Evolutionary conservation across 176 grass and related monocot species (phyloP), one percentile per base, ranked within the genome.

Genomic region (Neostapfia colusana): DNA sequence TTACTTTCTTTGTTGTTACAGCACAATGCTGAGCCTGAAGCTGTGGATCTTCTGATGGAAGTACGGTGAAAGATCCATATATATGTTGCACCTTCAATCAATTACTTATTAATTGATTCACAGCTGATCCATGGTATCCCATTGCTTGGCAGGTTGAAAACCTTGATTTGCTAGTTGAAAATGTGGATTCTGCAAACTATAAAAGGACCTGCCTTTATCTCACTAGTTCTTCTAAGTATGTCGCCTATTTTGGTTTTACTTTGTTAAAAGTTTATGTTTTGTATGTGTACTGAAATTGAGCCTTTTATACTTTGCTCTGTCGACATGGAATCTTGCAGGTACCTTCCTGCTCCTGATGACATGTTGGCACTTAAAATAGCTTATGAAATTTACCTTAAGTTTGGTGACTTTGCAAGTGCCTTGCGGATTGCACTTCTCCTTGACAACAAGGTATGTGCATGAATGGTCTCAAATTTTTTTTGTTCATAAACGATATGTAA

Each of bases 1-100:
- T 79, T 23, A 34, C 7, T 58, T 73, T 80, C 72, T 21, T 46
- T 83, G 51, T 12, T 79, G 25, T 21, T 78, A 67, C 68, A 93
- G 84, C 90, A 93, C 60, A 93, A 93, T 75, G 90, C 90, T 24
- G 90, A 93, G 54, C 90, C 90, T 15, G 90, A 93, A 77, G 87
- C 90, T 79, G 90, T 93, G 54, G 90, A 93, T 80, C 90, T 93
- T 89, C 73, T 93, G 39, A 89, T 89, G 84, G 90, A 93, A 84
- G 90, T 89, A 76, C 7, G 41, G 17, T 16, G 5, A 56, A 61
- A 50, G 1, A 46, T 84, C 1, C 58, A 27, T 78, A 1, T 34
- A 72, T 26, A 65, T 67, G 17, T 51, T 26, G 9, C 13, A 54
- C 8, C 17, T 28, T 56, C 4, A 0, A 41, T 56, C 53, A 42